A percentile compares a stretch with the other conserved stretches of the same genome.
Conservation (phyloP, 2,329 filamentous ascomycete genomes). For the Diaporthe batatas region DNA sequence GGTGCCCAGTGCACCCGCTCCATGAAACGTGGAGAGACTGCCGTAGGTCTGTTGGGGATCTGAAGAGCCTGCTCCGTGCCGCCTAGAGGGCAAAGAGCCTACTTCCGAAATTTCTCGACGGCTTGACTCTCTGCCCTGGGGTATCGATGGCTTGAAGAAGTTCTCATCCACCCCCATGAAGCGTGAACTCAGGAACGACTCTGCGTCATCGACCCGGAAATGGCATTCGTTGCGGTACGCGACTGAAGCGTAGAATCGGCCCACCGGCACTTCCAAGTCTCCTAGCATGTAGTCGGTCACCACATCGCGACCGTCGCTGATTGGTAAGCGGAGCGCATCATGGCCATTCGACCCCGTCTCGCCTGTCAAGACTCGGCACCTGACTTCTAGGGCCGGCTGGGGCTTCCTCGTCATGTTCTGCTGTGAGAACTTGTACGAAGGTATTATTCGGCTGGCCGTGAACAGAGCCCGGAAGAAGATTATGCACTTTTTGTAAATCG, state of each 20-base stretch:
- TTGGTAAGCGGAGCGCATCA: slow-evolving; percentile 79
- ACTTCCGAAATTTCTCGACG: slow-evolving; percentile 64
- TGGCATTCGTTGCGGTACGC: slow-evolving; percentile 90
- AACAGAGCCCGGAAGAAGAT: slow-evolving; percentile 93
- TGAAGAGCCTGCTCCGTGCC: slow-evolving; percentile 59
- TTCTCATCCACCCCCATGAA: slow-evolving; percentile 94
- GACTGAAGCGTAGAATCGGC: slow-evolving; percentile 84
- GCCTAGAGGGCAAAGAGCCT: slow-evolving; percentile 81
- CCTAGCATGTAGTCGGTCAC: slow-evolving; percentile 85
- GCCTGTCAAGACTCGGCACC: slow-evolving; percentile 82
- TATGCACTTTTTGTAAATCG: slow-evolving; percentile 97
- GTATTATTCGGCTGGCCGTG: slow-evolving; percentile 83
- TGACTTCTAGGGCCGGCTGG: slow-evolving; percentile 77
- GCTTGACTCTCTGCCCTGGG: slow-evolving; percentile 61
- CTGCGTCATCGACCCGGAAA: slow-evolving; percentile 91
- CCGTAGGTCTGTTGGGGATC: slow-evolving; percentile 87
- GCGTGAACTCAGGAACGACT: slow-evolving; percentile 89
- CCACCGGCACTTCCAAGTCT: slow-evolving; percentile 87
- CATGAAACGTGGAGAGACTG: slow-evolving; percentile 90
- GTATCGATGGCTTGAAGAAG: slow-evolving; percentile 84
- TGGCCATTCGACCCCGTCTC: slow-evolving; percentile 65
- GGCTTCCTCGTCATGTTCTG: slow-evolving; percentile 80
- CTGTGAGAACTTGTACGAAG: slow-evolving; percentile 85
- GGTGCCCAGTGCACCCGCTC: slow-evolving; percentile 80
- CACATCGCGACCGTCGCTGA: slow-evolving; percentile 75